These are phyloP conservation scores for Vitis hybrid DNA, from an alignment of 177 flowering plant genomes.

Conservation along the genomic window DNA sequence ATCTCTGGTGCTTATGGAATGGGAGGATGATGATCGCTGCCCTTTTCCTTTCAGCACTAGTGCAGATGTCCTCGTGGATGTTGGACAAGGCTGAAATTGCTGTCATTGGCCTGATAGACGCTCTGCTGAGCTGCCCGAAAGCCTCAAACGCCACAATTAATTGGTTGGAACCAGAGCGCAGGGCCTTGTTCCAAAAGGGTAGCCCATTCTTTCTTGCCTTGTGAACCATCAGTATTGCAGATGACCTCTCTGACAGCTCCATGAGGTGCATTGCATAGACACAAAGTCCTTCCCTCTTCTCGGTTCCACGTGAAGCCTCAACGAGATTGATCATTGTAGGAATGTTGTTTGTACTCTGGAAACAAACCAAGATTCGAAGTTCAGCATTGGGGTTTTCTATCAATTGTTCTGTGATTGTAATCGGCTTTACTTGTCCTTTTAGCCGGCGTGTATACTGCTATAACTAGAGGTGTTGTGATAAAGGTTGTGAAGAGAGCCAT, in stretches of 20 bases:
- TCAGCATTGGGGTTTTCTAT: conserved; percentile 26
- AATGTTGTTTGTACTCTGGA: conserved; percentile 29
- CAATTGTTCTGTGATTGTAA: conserved; percentile 43
- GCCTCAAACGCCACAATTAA: conserved; percentile 68
- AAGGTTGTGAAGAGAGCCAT: too few relatives aligned
- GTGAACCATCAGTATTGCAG: conserved; percentile 71
- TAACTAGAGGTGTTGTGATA: conserved; percentile 46
- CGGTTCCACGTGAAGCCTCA: too few relatives aligned
- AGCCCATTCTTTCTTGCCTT: conserved; percentile 56
- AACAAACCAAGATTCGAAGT: conserved; percentile 48
- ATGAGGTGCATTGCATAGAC: too few relatives aligned
- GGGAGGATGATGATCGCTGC: conserved; percentile 63
- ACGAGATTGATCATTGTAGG: too few relatives aligned
- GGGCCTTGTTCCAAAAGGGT: conserved; percentile 58
- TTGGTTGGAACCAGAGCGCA: conserved; percentile 23
- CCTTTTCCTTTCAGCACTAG: conserved; percentile 42
- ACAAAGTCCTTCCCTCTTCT: too few relatives aligned
- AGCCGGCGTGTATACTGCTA: conserved; percentile 59
- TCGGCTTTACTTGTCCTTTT: conserved; percentile 16
- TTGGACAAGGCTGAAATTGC: conserved; percentile 45
- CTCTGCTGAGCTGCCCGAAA: conserved; percentile 44
- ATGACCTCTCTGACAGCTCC: conserved; percentile 41
- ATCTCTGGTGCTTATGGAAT: conserved; percentile 68
- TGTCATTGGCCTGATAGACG: conserved; percentile 51
- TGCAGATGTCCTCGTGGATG: conserved; percentile 61